Evolutionary conservation across 192 early-diverging fungal genomes (phyloP), one percentile per base, ranked within the genome.

Genomic region (Anaeromyces robustus): DNA sequence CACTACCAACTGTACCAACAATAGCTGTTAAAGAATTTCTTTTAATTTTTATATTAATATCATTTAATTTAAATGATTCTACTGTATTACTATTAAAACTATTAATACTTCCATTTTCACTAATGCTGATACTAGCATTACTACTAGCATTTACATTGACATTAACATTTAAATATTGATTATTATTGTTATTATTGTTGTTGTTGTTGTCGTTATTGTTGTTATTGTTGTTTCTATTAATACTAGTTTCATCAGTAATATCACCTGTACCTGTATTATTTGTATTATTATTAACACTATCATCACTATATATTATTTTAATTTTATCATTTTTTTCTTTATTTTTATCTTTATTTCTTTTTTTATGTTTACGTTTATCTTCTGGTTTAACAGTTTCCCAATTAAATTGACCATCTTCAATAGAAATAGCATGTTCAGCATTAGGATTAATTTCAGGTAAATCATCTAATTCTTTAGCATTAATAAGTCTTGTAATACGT

Each of bases 401-500:
- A 12, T 88, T 81, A 79, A 94, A 92, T 77, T 87, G 82, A 37
- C 89, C 94, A 79, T 94, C 82, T 4, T 81, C 82, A 77, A 94
- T 84, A 28, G 80, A 80, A 31, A 95, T 80, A 2, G 92, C 92
- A 81, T 83, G 84, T 6, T 94, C 92, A 26, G 92, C 89, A 77
- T 86, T 82, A n/a, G 85, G 85, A 82, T 97, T 93, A 12, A 96
- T 81, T 84, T 97, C 97, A 68, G 84, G 29, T 16, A 34, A 39
- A 81, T 78, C 17, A 29, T 18, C 77, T 2, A 83, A 7, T 34
- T 59, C 84, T 39, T 96, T 94, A 77, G 90, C 89, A 30, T 83
- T 84, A 52, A 99, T 88, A 81, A 96, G 96, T 16, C 86, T 87
- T 83, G 91, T 88, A 29, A 99, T 87, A 79, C 97, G 93, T 29